Evolutionary conservation across 2,329 filamentous ascomycete species (phyloP), one percentile per base, ranked within the genome.

Genomic region (Fusarium sp.): DNA sequence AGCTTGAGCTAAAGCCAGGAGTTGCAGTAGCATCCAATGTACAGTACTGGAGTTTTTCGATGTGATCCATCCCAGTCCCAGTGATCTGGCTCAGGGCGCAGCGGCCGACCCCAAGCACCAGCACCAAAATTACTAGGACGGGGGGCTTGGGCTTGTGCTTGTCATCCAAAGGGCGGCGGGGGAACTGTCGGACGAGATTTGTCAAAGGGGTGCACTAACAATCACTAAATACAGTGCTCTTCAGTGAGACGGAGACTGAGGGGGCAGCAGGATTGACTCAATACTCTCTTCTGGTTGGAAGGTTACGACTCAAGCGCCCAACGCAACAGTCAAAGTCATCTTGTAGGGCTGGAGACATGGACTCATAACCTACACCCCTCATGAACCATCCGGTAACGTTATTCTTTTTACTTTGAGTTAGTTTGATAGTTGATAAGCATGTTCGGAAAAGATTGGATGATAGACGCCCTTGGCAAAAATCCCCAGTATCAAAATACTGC

Each of bases 61-160:
- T 43, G 41, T 43, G 20, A 20, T 16, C 7, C 13, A 15, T 44
- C 43, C 30, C 48, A 70, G 67, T 65, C 62, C 67, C 67, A 70
- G 62, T 64, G 67, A 70, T 70, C 56, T 69, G 67, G 67, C 65
- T 69, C 66, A 70, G 66, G 66, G 66, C 67, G 62, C 67, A 57
- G 67, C 67, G 67, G 67, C 62, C 58, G 67, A 52, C 54, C 32
- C 54, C 52, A 30, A 51, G 38, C 66, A 59, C 66, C 64, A 68
- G 63, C 34, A 12, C 34, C 34, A 38, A 38, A 38, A 38, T 27
- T 22, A 16, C 22, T 18, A 44, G 22, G 34, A 51, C 30, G 20
- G 30, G 48, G 47, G 47, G n/a, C 13, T 22, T 44, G 10, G 16
- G 48, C 57, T 67, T 70, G 59, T 63, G 13, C 47, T 51, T 54